A percentile compares a stretch with the other conserved stretches of the same genome.
Conservation (phyloP, 257 asterid genomes). For the Echites panduratus region DNA sequence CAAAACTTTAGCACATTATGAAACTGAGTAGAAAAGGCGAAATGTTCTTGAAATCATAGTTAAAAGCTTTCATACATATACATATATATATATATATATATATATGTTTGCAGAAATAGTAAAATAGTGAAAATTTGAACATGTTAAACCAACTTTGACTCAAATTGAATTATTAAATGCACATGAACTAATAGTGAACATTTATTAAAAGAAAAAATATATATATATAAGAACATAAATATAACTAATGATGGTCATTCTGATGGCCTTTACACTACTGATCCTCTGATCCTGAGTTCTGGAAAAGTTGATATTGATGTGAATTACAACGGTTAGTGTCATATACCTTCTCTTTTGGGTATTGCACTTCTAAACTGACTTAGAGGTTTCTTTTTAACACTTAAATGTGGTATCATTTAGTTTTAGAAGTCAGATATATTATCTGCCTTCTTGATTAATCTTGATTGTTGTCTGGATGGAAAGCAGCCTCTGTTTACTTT, state of each 20-base stretch:
- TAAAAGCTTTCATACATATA: no score
- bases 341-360: neutral
- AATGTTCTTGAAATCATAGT: no score
- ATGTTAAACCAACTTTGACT: no score
- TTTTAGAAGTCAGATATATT: neutral
- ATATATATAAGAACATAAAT: no score
- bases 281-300: neutral
- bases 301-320: neutral
- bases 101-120: no score
- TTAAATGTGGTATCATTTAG: neutral
- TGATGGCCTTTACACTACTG: neutral
- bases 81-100: no score
- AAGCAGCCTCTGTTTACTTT: neutral
- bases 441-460: neutral
- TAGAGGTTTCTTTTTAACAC: neutral
- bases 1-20: no score
- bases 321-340: neutral
- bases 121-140: no score
- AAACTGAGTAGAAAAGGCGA: no score
- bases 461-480: neutral
- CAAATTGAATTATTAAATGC: no score
- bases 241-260: neutral
- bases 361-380: neutral
- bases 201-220: no score
- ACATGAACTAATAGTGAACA: no score